phyloP scores from a whole-genome alignment of 2,329 filamentous ascomycete species.

The Alternaria arbusti region DNA sequence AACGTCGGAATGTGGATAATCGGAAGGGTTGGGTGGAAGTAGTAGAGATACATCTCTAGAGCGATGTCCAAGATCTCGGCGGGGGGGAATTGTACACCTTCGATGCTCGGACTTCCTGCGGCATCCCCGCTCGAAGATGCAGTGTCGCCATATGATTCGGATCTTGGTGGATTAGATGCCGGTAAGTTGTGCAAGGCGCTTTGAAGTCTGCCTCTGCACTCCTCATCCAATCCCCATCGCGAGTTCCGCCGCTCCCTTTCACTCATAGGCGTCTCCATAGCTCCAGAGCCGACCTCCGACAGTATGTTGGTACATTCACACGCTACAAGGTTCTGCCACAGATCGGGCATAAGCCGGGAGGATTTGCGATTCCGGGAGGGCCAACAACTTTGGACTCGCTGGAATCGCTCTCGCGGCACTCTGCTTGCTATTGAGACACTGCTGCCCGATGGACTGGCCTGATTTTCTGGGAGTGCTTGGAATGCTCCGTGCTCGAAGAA shows the following conservation, averaged over 20 bases:
- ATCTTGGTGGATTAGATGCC: constrained; percentile 23
- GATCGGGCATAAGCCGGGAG: constrained; percentile 40
- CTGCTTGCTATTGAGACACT: constrained; percentile 47
- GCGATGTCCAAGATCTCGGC: constrained; percentile 62
- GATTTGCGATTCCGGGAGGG: constrained; percentile 41
- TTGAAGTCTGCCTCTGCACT: constrained; percentile 51
- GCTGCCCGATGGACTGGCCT: constrained; percentile 43
- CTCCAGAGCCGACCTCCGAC: constrained; percentile 35
- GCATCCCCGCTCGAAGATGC: constrained; percentile 42
- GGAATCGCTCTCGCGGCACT: constrained; percentile 48
- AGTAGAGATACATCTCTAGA: constrained; percentile 61
- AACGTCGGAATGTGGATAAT: constrained; percentile 63
- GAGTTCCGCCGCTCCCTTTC: constrained; percentile 41
- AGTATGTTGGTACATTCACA: constrained; percentile 45
- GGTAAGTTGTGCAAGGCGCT: constrained; percentile 35
- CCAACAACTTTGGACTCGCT: constrained; percentile 49
- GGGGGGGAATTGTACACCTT: constrained; percentile 52
- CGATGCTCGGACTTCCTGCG: constrained; percentile 32
- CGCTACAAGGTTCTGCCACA: constrained; percentile 43
- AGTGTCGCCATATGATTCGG: constrained; percentile 39
- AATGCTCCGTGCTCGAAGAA: constrained; percentile 41
- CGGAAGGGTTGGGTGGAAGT: constrained; percentile 60
- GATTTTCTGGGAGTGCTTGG: constrained; percentile 29
- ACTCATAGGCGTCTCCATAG: constrained; percentile 31
- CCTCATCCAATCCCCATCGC: constrained; percentile 46